These are phyloP conservation scores for Talaromyces sp. DNA, from an alignment of 2,329 filamentous ascomycete species.

Conservation along the genomic window DNA sequence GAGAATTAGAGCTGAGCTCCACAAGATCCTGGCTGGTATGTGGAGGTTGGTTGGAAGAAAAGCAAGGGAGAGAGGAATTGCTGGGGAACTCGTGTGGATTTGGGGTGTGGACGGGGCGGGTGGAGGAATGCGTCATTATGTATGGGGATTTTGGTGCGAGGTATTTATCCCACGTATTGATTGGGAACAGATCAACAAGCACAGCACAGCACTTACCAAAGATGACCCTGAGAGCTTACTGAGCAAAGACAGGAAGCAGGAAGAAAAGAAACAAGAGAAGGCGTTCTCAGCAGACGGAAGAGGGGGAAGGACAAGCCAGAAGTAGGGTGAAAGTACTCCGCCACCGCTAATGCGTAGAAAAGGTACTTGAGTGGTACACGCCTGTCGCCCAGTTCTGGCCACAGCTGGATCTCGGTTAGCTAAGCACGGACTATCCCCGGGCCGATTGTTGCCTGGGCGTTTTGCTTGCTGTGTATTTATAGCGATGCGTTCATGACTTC, in stretches of 20 bases:
- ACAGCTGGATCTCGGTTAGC: conserved; percentile 14
- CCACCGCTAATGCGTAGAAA: conserved; percentile 22
- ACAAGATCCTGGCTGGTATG: conserved; percentile 22
- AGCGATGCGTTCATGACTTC: conserved; percentile 8
- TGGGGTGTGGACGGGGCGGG: conserved; percentile 24
- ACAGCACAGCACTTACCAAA: neutral
- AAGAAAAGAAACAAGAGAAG: conserved; percentile 12
- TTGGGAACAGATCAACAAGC: neutral
- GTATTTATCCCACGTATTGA: conserved; percentile 12
- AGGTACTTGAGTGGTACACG: conserved; percentile 22
- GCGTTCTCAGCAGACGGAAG: neutral
- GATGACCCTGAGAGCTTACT: neutral
- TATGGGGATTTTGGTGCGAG: conserved; percentile 24
- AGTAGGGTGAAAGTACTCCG: conserved; percentile 27
- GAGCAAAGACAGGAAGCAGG: conserved; percentile 5
- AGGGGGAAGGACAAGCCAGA: neutral
- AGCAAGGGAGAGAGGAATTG: conserved; percentile 25
- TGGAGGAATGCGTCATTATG: conserved; percentile 42
- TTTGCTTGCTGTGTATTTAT: conserved; percentile 7
- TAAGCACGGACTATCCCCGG: conserved; percentile 20
- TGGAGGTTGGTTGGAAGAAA: conserved; percentile 23
- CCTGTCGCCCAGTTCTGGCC: conserved; percentile 12
- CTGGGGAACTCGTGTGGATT: conserved; percentile 20
- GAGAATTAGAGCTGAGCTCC: conserved; percentile 21
- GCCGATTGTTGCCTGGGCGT: conserved; percentile 8